phyloP scores from a whole-genome alignment of 2,329 filamentous ascomycete species.

The Diaporthe batatas region DNA sequence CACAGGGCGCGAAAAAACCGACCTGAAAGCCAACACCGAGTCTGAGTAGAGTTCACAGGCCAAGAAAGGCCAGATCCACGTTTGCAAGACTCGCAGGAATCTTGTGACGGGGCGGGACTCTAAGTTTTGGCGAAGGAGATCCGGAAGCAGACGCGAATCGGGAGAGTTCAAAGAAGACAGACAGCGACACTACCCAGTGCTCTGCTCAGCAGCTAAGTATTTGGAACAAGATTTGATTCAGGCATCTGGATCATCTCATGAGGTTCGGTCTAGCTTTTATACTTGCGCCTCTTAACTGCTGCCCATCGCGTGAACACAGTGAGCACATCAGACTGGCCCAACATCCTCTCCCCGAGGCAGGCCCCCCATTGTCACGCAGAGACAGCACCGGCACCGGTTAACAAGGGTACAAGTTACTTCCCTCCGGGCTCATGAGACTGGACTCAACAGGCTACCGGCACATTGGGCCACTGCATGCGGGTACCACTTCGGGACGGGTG shows the following conservation, averaged over 20 bases:
- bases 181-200: not conserved
- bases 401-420: not conserved
- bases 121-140: no score
- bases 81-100: no score
- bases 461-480: slow-evolving; percentile 23
- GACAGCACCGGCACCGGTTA: no score
- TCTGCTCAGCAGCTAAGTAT: no score
- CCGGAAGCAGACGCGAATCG: not conserved
- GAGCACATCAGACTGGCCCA: not conserved
- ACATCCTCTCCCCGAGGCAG: no score
- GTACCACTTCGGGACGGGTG: not conserved
- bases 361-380: not conserved
- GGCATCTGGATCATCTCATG: not conserved
- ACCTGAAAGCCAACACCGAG: not conserved
- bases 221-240: no score
- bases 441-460: slow-evolving; percentile 29
- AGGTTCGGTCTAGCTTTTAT: not conserved
- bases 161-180: not conserved
- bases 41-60: not conserved
- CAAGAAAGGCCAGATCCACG: not conserved
- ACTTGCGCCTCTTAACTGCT: not conserved
- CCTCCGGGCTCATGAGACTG: not conserved
- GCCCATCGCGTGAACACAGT: not conserved
- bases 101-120: no score
- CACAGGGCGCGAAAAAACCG: not conserved